Evolutionary conservation across 2,329 filamentous ascomycete species (phyloP), one percentile per base, ranked within the genome.

Genomic region (Setomelanomma holmii): DNA sequence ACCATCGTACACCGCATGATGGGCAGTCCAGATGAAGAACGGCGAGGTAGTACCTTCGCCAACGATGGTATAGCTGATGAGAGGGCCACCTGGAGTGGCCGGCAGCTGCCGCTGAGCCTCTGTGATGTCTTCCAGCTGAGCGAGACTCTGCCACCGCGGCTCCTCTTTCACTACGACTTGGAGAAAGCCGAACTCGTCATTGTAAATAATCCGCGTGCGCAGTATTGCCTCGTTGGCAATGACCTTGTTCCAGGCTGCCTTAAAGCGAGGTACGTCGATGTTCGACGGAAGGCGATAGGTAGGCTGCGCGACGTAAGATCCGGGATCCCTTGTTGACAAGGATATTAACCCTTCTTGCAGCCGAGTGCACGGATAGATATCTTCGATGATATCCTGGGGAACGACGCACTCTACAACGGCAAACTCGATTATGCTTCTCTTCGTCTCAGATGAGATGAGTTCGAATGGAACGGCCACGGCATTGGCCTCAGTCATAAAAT

Each of bases 221-320:
- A 83, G 66, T 24, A 81, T 80, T 19, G 78, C 74, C 38, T 79
- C 70, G 22, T 75, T 68, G 3, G 72, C 63, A 14, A 80, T 74
- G 16, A 78, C 74, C 4, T 66, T 66, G 44, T 79, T 72, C 79
- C 80, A 83, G 1, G 80, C 75, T 10, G 69, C 51, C 51, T 77
- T 76, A 66, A 82, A 80, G 4, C 60, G 61, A 4, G 54, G 24
- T 5, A 71, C 34, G 41, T 73, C 59, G 8, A 64, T 62, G n/a
- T 66, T 52, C 3, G 56, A n/a, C 14, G 69, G 69, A 10, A 73
- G 48, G 16, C 71, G 69, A 58, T 79, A 80, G 0, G 78, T 70
- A 7, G 77, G 77, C 24, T 72, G 63, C 4, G 69, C 68, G 1
- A 72, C 69, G 48, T 72, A 72, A 5, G 67, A 63, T 8, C 69